phyloP scores from a whole-genome alignment of 2,329 filamentous ascomycete genomes.

The Trichophyton verrucosum region DNA sequence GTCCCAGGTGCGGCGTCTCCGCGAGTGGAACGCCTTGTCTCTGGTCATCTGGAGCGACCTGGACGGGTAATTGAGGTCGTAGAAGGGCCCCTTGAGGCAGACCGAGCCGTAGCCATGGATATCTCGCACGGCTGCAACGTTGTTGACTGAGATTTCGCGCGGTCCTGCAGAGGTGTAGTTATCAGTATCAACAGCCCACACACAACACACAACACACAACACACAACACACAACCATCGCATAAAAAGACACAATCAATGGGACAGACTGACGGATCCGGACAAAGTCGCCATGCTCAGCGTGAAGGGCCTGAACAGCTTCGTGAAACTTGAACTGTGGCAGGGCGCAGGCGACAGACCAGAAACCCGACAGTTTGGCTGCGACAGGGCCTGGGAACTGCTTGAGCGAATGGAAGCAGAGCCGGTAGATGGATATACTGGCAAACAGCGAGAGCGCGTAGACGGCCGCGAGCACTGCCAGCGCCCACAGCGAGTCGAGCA shows the following conservation, averaged over 20 bases:
- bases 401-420: slow-evolving; percentile 18
- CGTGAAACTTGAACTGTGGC: slow-evolving; percentile 12
- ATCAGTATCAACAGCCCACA: background rate
- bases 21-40: slow-evolving; percentile 16
- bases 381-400: slow-evolving; percentile 18
- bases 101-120: slow-evolving; percentile 14
- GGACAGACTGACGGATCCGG: slow-evolving; percentile 15
- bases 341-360: slow-evolving; percentile 12
- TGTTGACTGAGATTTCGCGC: slow-evolving; percentile 15
- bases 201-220: background rate
- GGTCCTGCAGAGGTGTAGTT: slow-evolving; percentile 12
- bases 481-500: background rate
- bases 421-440: slow-evolving; percentile 20
- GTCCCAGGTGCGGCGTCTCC: slow-evolving; percentile 20
- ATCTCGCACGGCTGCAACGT: slow-evolving; percentile 11
- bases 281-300: slow-evolving; percentile 20
- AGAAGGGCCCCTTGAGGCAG: slow-evolving; percentile 20
- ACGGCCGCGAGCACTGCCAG: background rate
- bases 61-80: slow-evolving; percentile 15
- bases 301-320: slow-evolving; percentile 15
- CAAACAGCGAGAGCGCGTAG: slow-evolving; percentile 1
- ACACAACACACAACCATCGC: background rate
- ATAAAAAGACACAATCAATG: background rate
- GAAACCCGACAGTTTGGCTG: slow-evolving; percentile 16
- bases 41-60: slow-evolving; percentile 17